phyloP scores from a whole-genome alignment of 257 asterid species.

The Scutellaria barbata region DNA sequence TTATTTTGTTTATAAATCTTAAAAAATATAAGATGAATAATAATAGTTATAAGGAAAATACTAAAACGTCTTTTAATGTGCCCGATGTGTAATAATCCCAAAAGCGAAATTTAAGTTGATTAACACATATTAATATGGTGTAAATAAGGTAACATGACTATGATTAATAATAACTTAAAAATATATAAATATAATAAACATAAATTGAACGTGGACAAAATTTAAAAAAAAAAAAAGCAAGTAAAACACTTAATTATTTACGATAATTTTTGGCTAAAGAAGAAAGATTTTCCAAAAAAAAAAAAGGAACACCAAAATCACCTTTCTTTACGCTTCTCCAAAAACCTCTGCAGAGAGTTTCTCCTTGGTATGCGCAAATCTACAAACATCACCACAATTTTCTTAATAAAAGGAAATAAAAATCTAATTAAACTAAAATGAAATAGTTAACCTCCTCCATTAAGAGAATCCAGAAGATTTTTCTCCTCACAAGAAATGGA shows the following conservation, averaged over 20 bases:
- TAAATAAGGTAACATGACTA: no score
- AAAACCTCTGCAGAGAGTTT: conserved; percentile 46
- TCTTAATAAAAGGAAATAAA: neutral
- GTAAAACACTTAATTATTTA: neutral
- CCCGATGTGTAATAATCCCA: no score
- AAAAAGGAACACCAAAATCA: neutral
- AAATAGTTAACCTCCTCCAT: conserved; percentile 28
- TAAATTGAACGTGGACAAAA: neutral
- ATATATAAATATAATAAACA: neutral
- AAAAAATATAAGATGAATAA: no score
- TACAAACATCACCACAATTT: neutral
- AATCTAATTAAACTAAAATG: neutral
- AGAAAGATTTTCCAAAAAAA: no score
- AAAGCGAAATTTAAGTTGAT: no score
- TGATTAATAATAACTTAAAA: no score
- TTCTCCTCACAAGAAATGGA: neutral
- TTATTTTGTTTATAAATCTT: no score
- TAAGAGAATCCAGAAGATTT: conserved; percentile 34
- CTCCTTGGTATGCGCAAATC: conserved; percentile 46
- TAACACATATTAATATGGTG: no score
- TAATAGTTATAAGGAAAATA: no score
- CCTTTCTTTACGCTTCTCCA: conserved; percentile 51
- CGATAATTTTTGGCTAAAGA: neutral
- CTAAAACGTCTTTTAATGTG: no score
- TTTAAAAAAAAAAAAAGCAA: neutral